Conservation (phyloP, 2,329 filamentous ascomycete genomes). For the Verticillium isaacii region DNA sequence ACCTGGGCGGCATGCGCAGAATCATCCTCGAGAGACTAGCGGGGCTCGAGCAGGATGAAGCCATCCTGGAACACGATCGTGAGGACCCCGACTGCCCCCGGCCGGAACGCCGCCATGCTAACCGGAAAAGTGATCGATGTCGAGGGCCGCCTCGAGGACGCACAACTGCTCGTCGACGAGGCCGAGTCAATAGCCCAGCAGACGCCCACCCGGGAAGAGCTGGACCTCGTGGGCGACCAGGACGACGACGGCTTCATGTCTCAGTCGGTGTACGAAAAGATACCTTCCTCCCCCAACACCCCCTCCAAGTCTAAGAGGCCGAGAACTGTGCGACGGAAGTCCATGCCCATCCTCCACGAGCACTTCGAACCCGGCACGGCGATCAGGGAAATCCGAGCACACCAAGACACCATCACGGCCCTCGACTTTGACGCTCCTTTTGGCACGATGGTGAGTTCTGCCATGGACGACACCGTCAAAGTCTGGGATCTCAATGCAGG, state of each 20-base stretch:
- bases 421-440: conserved; percentile 97
- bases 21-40: conserved; percentile 87
- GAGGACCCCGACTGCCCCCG: conserved; percentile 28
- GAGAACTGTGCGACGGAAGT: conserved; percentile 65
- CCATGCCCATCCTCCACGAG: conserved; percentile 93
- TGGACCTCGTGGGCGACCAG: conserved; percentile 43
- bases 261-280: conserved; percentile 92
- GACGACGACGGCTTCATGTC: conserved; percentile 77
- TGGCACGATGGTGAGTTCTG: conserved; percentile 87
- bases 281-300: conserved; percentile 54
- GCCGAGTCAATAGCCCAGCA: conserved; percentile 51
- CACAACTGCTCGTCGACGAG: conserved; percentile 54
- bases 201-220: conserved; percentile 48
- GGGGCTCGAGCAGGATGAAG: conserved; percentile 83
- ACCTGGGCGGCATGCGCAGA: conserved; percentile 85
- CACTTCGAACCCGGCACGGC: conserved; percentile 85
- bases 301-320: conserved; percentile 45
- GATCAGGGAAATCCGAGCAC: conserved; percentile 84
- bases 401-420: conserved; percentile 82
- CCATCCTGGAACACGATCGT: conserved; percentile 84
- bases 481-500: conserved; percentile 97
- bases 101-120: neutral
- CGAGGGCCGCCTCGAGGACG: conserved; percentile 57
- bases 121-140: conserved; percentile 52
- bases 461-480: conserved; percentile 86